phyloP scores from a whole-genome alignment of 805 yeast species.

The Candida morakotiae region DNA sequence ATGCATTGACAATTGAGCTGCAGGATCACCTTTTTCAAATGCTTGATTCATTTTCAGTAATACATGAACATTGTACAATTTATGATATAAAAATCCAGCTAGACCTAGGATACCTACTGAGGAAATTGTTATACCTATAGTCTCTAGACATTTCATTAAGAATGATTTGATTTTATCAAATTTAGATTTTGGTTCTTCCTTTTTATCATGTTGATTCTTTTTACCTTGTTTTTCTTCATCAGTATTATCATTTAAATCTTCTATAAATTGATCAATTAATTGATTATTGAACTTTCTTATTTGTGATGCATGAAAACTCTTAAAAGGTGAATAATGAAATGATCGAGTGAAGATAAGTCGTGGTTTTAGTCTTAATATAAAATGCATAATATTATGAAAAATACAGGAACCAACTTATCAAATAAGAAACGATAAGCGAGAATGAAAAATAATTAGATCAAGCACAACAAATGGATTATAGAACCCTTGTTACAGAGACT shows the following conservation, averaged over 20 bases:
- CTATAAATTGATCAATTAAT: constrained; percentile 9
- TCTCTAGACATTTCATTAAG: constrained; percentile 50
- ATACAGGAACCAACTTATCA: too few relatives aligned
- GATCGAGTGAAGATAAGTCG: neutral
- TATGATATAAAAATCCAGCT: constrained; percentile 71
- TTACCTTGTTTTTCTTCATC: constrained; percentile 8
- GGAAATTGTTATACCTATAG: constrained; percentile 68
- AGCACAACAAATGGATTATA: too few relatives aligned
- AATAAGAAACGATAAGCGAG: too few relatives aligned
- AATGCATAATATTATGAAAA: too few relatives aligned
- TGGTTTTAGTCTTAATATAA: neutral
- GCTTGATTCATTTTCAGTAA: constrained; percentile 61
- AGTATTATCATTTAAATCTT: constrained; percentile 7
- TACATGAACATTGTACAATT: constrained; percentile 55
- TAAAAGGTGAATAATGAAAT: neutral
- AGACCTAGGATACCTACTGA: constrained; percentile 64
- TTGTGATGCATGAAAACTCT: neutral
- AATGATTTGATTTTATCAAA: constrained; percentile 20
- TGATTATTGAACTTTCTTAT: constrained; percentile 6
- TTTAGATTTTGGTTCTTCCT: constrained; percentile 13
- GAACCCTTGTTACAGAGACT: too few relatives aligned
- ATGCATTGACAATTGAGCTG: constrained; percentile 57
- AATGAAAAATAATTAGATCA: too few relatives aligned
- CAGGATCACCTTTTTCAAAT: constrained; percentile 64
- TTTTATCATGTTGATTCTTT: constrained; percentile 6